These are phyloP conservation scores for Fraxinus latifolia DNA, from an alignment of 305 asterid species.

Conservation along the genomic window DNA sequence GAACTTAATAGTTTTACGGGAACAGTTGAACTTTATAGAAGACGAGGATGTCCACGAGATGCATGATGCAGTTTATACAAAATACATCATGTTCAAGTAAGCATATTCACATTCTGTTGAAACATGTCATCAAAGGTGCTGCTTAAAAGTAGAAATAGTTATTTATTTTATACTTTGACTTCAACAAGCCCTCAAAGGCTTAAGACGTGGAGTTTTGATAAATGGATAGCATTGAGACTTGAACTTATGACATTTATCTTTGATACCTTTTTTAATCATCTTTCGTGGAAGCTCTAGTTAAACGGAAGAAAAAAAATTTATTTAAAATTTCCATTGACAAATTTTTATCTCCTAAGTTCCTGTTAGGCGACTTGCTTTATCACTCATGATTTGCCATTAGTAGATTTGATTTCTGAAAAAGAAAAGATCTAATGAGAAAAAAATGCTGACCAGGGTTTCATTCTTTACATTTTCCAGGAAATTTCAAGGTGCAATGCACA, in stretches of 20 bases:
- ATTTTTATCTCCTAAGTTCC: neutral
- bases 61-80: constrained; percentile 70
- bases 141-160: neutral
- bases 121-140: neutral
- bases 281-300: neutral
- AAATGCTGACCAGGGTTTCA: neutral
- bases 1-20: constrained; percentile 54
- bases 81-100: constrained; percentile 82
- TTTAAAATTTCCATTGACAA: neutral
- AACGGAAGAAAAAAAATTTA: neutral
- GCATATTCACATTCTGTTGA: constrained; percentile 18
- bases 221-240: neutral
- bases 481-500: constrained; percentile 80
- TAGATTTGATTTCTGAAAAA: neutral
- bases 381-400: neutral
- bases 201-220: neutral
- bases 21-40: constrained; percentile 66
- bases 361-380: neutral
- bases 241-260: neutral
- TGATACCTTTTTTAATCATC: neutral
- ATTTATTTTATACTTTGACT: neutral
- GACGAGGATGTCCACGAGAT: constrained; percentile 64
- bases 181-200: neutral
- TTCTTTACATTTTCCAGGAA: constrained; percentile 44
- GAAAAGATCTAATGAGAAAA: neutral